Percentiles rank a stretch among this genome's conserved stretches.
These are phyloP conservation scores for Diaporthe amygdali DNA, from an alignment of 2,329 filamentous ascomycete species.

Conservation along the genomic window DNA sequence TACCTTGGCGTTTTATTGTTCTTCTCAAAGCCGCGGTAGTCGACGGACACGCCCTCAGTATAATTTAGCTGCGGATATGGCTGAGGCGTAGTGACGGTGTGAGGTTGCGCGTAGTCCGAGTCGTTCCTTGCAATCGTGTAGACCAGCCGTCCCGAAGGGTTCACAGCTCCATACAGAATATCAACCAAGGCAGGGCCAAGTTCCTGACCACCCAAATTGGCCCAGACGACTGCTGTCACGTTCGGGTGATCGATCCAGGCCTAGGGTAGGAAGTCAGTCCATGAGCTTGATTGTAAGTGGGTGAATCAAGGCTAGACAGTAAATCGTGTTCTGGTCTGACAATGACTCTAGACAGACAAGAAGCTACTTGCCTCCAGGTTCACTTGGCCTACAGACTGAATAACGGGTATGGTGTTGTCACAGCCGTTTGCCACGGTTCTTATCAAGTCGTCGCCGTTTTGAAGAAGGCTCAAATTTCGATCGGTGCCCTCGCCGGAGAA, in stretches of 20 bases:
- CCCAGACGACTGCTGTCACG: conserved; percentile 59
- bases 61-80: conserved; percentile 64
- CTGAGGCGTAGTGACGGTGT: background rate
- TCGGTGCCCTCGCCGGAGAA: background rate
- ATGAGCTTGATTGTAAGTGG: background rate
- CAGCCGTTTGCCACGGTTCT: background rate
- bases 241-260: conserved; percentile 47
- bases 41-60: conserved; percentile 77
- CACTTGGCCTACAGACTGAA: background rate
- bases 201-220: conserved; percentile 60
- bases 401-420: background rate
- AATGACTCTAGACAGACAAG: background rate
- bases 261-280: background rate
- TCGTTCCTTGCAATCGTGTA: conserved; percentile 79
- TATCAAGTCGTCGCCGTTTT: background rate
- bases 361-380: background rate
- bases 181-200: conserved; percentile 51
- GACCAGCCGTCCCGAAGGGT: conserved; percentile 73
- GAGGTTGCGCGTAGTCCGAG: conserved; percentile 68
- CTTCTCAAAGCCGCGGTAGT: conserved; percentile 75
- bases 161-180: conserved; percentile 52
- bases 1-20: conserved; percentile 67
- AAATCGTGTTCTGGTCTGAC: background rate
- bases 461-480: background rate
- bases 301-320: background rate